phyloP scores from a whole-genome alignment of 306 rosid species.

The Vigna radiata region DNA sequence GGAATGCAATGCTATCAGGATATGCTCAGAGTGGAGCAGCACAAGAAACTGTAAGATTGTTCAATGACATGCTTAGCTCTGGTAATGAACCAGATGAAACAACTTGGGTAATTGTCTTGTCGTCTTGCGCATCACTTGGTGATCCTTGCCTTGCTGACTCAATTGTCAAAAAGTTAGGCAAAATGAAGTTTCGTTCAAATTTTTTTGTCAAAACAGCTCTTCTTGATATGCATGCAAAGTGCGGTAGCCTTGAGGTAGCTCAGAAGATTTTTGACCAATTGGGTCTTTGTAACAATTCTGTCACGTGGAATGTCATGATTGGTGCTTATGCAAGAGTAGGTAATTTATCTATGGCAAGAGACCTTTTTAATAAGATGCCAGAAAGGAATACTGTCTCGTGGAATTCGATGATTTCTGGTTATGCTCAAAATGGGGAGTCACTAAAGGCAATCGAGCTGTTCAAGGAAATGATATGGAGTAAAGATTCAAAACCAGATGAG shows the following conservation, averaged over 20 bases:
- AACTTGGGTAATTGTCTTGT: constrained; percentile 67
- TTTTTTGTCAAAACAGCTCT: constrained; percentile 65
- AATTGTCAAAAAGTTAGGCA: constrained; percentile 47
- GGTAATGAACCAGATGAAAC: constrained; percentile 56
- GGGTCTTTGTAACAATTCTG: constrained; percentile 51
- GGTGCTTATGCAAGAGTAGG: constrained; percentile 71
- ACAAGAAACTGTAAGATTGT: constrained; percentile 62
- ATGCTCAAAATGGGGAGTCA: constrained; percentile 73
- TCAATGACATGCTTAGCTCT: constrained; percentile 58
- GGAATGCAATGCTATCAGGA: constrained; percentile 85
- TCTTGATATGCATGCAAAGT: constrained; percentile 75
- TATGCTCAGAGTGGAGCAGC: constrained; percentile 63
- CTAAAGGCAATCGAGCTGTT: constrained; percentile 63
- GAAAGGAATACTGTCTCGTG: constrained; percentile 64
- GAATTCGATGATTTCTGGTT: constrained; percentile 76
- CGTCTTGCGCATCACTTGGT: constrained; percentile 57
- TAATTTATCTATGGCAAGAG: constrained; percentile 54
- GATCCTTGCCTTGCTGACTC: constrained; percentile 55
- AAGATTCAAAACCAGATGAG: constrained; percentile 63
- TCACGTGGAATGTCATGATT: constrained; percentile 75
- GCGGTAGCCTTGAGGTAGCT: constrained; percentile 64
- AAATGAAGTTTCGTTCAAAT: constrained; percentile 51
- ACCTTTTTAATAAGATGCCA: constrained; percentile 68
- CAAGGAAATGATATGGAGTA: constrained; percentile 54
- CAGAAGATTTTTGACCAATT: constrained; percentile 57